A percentile compares a stretch with the other conserved stretches of the same genome.
Conservation (phyloP, 345 rosid genomes). For the Acer yangbiense region DNA sequence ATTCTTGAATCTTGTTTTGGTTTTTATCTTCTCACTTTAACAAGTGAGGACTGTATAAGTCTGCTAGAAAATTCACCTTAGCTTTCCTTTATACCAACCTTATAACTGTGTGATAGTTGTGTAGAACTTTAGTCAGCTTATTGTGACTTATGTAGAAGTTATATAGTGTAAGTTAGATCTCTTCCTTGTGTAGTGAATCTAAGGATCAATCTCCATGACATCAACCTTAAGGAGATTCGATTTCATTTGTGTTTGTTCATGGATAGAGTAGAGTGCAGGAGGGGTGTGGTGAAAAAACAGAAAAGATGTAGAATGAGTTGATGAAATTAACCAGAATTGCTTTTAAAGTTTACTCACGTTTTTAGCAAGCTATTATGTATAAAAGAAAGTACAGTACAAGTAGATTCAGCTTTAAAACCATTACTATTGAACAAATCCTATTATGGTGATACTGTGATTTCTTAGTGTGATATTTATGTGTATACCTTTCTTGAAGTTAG, state of each 20-base stretch:
- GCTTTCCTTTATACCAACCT: background rate
- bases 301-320: background rate
- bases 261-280: background rate
- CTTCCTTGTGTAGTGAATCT: background rate
- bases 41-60: background rate
- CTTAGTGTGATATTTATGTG: background rate
- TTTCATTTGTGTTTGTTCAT: background rate
- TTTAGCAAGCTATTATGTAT: background rate
- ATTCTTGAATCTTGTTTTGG: conserved; percentile 13
- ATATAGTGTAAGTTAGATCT: background rate
- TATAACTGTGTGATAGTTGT: background rate
- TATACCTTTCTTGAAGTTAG: background rate
- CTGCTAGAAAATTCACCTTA: background rate
- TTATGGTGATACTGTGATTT: background rate
- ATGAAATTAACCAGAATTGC: background rate
- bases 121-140: background rate
- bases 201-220: background rate
- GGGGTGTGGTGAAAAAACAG: no score
- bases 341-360: background rate
- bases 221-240: background rate
- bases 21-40: background rate
- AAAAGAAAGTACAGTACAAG: background rate
- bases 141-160: background rate
- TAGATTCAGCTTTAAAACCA: background rate
- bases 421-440: background rate